A percentile compares a stretch with the other conserved stretches of the same genome.
Evolutionary conservation across 352 stramenopile genomes (phyloP).

Genomic region (Phytopythium montanum): DNA sequence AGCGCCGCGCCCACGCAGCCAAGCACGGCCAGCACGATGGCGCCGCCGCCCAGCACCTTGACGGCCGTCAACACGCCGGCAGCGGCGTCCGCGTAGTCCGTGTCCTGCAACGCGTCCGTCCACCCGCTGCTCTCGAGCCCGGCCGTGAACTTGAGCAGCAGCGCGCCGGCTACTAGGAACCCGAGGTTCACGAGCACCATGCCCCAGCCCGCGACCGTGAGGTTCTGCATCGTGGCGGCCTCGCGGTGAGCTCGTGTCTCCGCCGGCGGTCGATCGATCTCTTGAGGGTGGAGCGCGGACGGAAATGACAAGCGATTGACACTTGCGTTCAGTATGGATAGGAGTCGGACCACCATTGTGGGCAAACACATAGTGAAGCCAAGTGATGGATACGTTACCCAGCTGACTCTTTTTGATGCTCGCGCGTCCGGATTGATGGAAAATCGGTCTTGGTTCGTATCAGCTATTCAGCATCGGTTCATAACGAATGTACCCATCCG

Average conservation of each 20-base stretch:
- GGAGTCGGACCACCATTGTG: no score
- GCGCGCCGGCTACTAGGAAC: conserved; percentile 56
- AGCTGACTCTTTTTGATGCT: conserved; percentile 1
- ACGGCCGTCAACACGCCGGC: conserved; percentile 41
- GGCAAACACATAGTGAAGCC: no score
- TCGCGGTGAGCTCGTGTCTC: no score
- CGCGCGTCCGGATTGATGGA: neutral
- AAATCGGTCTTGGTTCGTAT: no score
- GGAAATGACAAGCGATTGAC: no score
- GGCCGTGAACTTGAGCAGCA: conserved; percentile 63
- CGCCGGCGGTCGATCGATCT: neutral
- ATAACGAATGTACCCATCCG: no score
- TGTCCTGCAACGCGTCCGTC: conserved; percentile 68
- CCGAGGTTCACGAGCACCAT: conserved; percentile 76
- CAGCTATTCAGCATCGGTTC: no score
- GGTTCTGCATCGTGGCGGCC: conserved; percentile 13
- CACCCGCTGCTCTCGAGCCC: conserved; percentile 62
- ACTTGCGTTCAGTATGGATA: no score
- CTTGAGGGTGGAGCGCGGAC: neutral
- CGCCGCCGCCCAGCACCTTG: conserved; percentile 43
- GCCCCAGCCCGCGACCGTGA: conserved; percentile 46
- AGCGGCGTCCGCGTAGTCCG: conserved; percentile 57
- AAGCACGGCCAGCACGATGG: conserved; percentile 57
- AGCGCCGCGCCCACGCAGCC: conserved; percentile 65
- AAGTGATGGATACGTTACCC: no score